phyloP scores from a whole-genome alignment of 441 rosid genomes.

The Pelargonium cotyledonis region DNA sequence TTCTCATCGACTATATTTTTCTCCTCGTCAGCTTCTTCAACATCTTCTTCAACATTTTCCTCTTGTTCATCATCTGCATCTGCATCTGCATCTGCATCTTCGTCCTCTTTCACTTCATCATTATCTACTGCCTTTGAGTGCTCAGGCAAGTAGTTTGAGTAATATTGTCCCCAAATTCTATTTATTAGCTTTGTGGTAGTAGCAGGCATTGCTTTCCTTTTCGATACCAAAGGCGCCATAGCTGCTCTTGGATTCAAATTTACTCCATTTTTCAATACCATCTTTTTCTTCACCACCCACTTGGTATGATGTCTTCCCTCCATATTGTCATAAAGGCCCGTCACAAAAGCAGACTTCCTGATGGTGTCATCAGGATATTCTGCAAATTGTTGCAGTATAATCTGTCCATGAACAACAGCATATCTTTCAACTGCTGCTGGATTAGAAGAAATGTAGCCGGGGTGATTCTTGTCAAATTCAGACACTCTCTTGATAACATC shows the following conservation, averaged over 20 bases:
- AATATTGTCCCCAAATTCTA: conserved; percentile 82
- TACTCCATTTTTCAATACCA: conserved; percentile 30
- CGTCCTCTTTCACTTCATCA: conserved; percentile 44
- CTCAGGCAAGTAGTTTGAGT: conserved; percentile 63
- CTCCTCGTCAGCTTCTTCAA: conserved; percentile 29
- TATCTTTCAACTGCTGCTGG: conserved; percentile 50
- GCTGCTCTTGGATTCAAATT: conserved; percentile 69
- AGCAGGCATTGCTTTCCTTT: conserved; percentile 68
- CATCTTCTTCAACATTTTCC: conserved; percentile 30
- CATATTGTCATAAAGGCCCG: conserved; percentile 54
- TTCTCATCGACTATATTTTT: conserved; percentile 21
- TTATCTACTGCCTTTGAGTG: conserved; percentile 37
- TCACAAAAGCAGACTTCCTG: conserved; percentile 55
- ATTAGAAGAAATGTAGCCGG: conserved; percentile 55
- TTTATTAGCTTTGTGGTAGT: conserved; percentile 73
- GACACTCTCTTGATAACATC: conserved; percentile 51
- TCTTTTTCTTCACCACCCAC: conserved; percentile 55
- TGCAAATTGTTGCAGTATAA: conserved; percentile 61
- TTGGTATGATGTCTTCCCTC: conserved; percentile 69
- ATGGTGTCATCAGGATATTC: conserved; percentile 43
- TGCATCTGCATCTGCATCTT: conserved; percentile 37
- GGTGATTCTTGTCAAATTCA: conserved; percentile 36
- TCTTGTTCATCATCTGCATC: conserved; percentile 46
- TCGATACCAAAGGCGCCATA: conserved; percentile 46
- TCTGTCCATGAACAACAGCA: conserved; percentile 75